Evolutionary conservation across 192 early-diverging fungal species (phyloP).

Genomic region (Blastocladiella britannica): DNA sequence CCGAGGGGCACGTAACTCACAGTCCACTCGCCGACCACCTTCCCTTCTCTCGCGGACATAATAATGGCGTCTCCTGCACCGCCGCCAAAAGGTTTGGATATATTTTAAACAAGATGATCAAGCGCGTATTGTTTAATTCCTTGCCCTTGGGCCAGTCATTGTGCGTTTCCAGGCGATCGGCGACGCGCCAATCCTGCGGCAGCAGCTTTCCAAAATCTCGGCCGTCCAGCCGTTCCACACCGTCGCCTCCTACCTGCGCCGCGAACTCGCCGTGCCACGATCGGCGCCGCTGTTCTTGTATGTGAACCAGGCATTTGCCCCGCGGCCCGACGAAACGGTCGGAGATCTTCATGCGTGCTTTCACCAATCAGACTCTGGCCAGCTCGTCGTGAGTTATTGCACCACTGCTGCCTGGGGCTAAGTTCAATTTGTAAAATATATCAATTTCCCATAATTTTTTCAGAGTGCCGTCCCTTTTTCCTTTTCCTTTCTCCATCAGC

Average conservation of each 20-base stretch:
- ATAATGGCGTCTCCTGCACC: no score
- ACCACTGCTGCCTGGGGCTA: neutral
- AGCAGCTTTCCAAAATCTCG: neutral
- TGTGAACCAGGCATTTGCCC: neutral
- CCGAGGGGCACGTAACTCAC: no score
- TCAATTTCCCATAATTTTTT: neutral
- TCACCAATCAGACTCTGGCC: neutral
- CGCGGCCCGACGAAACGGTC: neutral
- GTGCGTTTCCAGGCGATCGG: neutral
- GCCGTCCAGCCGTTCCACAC: neutral
- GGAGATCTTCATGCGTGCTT: neutral
- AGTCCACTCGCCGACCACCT: no score
- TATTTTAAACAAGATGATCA: no score
- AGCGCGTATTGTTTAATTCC: no score
- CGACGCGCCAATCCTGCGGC: neutral
- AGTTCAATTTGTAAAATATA: neutral
- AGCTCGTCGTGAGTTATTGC: neutral
- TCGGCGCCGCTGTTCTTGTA: neutral
- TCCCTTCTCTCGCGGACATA: no score
- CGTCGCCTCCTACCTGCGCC: neutral
- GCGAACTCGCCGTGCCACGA: neutral
- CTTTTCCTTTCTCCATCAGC: neutral
- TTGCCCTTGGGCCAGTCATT: neutral
- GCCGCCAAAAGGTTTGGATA: no score
- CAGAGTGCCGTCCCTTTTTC: neutral